These are phyloP conservation scores for Aspergillus campestris DNA, from an alignment of 495 filamentous ascomycete species.

Conservation along the genomic window DNA sequence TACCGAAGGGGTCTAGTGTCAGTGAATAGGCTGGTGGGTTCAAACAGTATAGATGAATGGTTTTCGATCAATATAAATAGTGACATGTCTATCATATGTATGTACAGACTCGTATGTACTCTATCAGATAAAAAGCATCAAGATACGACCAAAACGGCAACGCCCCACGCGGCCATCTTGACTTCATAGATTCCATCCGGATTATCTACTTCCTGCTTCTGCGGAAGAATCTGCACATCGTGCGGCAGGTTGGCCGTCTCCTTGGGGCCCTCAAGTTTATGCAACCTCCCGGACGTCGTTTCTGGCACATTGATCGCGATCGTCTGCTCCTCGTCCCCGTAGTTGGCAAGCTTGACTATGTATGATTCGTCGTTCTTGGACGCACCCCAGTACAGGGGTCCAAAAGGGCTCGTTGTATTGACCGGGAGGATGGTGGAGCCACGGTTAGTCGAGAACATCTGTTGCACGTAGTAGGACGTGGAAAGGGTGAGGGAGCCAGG, in stretches of 20 bases:
- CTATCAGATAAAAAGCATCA: not conserved
- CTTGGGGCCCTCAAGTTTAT: conserved; percentile 18
- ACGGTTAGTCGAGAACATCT: conserved; percentile 42
- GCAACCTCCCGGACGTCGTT: conserved; percentile 16
- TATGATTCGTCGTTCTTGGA: conserved; percentile 26
- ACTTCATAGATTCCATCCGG: conserved; percentile 16
- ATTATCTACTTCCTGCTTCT: conserved; percentile 3
- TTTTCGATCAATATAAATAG: too few species aligned
- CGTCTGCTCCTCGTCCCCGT: conserved; percentile 13
- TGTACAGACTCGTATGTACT: too few species aligned
- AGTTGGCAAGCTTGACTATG: conserved; percentile 29
- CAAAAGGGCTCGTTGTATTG: conserved; percentile 30
- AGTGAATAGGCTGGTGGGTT: too few species aligned
- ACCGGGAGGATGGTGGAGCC: conserved; percentile 49
- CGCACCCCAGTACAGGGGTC: conserved; percentile 54
- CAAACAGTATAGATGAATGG: too few species aligned
- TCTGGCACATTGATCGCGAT: conserved; percentile 19
- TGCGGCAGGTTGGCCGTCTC: conserved; percentile 16
- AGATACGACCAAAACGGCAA: conserved; percentile 20
- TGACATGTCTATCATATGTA: too few species aligned
- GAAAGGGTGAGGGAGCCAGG: conserved; percentile 32
- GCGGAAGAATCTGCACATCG: conserved; percentile 13
- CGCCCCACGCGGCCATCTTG: conserved; percentile 20
- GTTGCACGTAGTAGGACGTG: conserved; percentile 33
- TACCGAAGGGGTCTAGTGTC: too few species aligned